Base-by-base conservation (phyloP, 805 yeast genomes). In the Saccharomyces cerevisiae region DNA sequence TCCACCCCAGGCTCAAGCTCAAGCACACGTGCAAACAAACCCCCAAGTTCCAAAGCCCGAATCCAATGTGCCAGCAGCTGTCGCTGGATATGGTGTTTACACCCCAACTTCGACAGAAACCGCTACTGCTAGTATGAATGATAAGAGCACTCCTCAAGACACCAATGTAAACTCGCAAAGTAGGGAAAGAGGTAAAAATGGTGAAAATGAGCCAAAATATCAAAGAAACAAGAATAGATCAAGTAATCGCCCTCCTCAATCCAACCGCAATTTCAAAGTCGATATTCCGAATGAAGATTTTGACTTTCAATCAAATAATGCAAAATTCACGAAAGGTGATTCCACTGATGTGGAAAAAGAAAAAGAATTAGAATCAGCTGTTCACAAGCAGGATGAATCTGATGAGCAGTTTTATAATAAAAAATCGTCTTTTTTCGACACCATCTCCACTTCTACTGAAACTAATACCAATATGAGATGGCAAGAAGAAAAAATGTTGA, bases 401-500 rank as follows among this genome's bases (percentile, higher is more conserved):
- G 54, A 47, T 13, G 69, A 63, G 14, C 64, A 70, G 22, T 80
- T 77, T 29, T 94, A 94, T 74, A 80, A 90, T 73, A 89, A 84
- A 69, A 79, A 80, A 64, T 81, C 89, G 13, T 90, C 97, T 1
- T 92, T 94, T 70, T 92, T 92, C 65, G 98, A 94, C 71, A 81
- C 80, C 57, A 81, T 92, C 54, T 86, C 96, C 10, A 80, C 89
- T 10, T 83, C 89, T 3, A 71, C 83, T 41, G 79, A 78, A 52
- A 77, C 77, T 50, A 65, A 71, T 27, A 65, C 69, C 8, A 69
- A 67, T 29, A 74, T 82, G 80, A 79, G 83, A 64, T 85, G 95
- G 83, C 73, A 78, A 49, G 87, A 84, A 60, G 96, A 89, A 64
- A 83, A 85, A 57, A 72, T 72, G 49, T 77, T 87, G 65, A 89